These are phyloP conservation scores for Blastomyces silverae DNA, from an alignment of 2,329 filamentous ascomycete genomes.

Conservation along the genomic window DNA sequence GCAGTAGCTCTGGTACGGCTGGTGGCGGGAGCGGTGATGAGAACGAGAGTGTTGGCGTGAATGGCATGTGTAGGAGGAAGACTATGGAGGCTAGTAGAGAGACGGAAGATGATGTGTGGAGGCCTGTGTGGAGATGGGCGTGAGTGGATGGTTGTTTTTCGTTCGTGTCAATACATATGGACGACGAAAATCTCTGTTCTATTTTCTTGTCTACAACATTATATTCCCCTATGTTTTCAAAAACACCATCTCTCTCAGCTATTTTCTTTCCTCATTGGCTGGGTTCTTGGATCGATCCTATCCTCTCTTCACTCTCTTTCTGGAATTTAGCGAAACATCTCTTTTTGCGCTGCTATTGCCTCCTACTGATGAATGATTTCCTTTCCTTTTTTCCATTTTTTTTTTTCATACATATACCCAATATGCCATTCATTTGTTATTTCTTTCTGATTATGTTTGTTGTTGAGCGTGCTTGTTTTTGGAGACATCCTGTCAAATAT, in stretches of 20 bases:
- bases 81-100: slow-evolving; percentile 14
- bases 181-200: not conserved
- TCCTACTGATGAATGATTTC: not conserved
- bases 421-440: slow-evolving; percentile 1
- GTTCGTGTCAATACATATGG: not conserved
- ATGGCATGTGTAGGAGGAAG: slow-evolving; percentile 1
- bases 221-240: not conserved
- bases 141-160: slow-evolving; percentile 20
- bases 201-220: not conserved
- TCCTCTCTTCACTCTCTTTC: slow-evolving; percentile 26
- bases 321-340: slow-evolving; percentile 15
- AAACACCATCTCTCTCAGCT: not conserved
- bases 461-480: not conserved
- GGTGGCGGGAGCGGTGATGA: not conserved
- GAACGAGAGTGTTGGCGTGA: not conserved
- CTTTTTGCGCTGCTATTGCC: not conserved
- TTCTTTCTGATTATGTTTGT: not conserved
- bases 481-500: not conserved
- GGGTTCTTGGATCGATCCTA: not conserved
- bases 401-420: slow-evolving; percentile 2
- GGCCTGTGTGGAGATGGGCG: slow-evolving; percentile 37
- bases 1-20: slow-evolving; percentile 17
- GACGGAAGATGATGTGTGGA: slow-evolving; percentile 16
- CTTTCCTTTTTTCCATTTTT: not conserved
- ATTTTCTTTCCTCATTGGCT: not conserved